These are phyloP conservation scores for Termitomyces titanicus DNA, from an alignment of 768 basidiomycete species.

Conservation along the genomic window DNA sequence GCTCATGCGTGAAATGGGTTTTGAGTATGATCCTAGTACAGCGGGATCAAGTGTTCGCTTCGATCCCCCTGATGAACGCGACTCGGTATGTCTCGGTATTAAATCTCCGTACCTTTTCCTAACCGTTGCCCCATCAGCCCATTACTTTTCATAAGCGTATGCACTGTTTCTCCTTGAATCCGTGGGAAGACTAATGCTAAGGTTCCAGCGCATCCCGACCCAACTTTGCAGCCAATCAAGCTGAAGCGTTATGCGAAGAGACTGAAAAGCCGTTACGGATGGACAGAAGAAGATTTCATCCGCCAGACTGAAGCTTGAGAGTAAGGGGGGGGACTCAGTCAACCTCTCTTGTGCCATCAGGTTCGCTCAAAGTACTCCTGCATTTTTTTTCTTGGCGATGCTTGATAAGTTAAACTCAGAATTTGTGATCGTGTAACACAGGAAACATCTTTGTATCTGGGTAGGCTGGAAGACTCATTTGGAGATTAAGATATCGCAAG, in stretches of 20 bases:
- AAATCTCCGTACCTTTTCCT: not conserved
- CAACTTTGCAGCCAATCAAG: conserved; percentile 49
- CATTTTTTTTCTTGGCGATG: not conserved
- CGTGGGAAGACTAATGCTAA: conserved; percentile 3
- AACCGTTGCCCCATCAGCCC: conserved; percentile 34
- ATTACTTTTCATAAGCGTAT: conserved; percentile 78
- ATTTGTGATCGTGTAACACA: not conserved
- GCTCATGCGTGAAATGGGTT: conserved; percentile 81
- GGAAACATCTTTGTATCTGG: too few species aligned
- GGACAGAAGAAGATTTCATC: conserved; percentile 48
- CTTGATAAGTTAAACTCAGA: not conserved
- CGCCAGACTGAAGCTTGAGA: conserved; percentile 12
- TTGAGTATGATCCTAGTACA: conserved; percentile 66
- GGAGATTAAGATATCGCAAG: not conserved
- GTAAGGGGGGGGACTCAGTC: not conserved
- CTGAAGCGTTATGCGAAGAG: conserved; percentile 54
- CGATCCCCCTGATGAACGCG: conserved; percentile 59
- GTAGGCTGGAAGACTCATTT: too few species aligned
- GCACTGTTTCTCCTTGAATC: conserved; percentile 11
- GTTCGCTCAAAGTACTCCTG: not conserved
- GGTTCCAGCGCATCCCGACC: conserved; percentile 66
- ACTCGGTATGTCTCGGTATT: conserved; percentile 27
- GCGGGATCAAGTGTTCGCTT: conserved; percentile 84
- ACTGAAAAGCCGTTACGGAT: conserved; percentile 64
- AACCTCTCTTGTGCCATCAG: not conserved